phyloP scores from a whole-genome alignment of 768 basidiomycete species.

The Hydnum rufescens region DNA sequence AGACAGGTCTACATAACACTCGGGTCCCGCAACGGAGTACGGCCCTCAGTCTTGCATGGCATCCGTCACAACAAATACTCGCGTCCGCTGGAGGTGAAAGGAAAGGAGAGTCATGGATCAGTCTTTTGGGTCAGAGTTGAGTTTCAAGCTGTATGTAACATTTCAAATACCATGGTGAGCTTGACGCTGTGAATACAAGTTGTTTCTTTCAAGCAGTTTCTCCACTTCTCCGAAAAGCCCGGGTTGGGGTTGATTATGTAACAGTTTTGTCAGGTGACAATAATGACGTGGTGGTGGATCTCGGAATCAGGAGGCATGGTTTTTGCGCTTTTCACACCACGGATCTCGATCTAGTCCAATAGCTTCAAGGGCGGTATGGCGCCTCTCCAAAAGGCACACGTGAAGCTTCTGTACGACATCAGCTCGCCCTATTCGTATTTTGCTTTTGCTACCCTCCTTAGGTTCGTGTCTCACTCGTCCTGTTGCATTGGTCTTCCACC shows the following conservation, averaged over 20 bases:
- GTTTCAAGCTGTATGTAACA: too few species aligned
- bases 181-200: too few species aligned
- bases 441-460: background rate
- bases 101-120: background rate
- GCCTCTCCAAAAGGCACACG: background rate
- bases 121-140: background rate
- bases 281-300: too few species aligned
- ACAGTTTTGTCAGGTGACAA: too few species aligned
- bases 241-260: too few species aligned
- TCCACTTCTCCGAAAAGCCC: too few species aligned
- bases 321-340: too few species aligned
- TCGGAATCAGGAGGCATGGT: too few species aligned
- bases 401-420: constrained; percentile 1
- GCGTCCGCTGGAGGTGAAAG: background rate
- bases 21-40: background rate
- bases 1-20: constrained; percentile 1
- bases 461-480: background rate
- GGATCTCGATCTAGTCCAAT: too few species aligned
- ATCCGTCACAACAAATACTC: background rate
- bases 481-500: background rate
- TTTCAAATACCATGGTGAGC: too few species aligned
- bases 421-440: background rate
- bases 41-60: background rate
- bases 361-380: too few species aligned
- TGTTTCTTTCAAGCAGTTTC: too few species aligned